A percentile compares a stretch with the other conserved stretches of the same genome.
phyloP scores from a whole-genome alignment of 352 stramenopile genomes.

The Aphanomyces invadans region DNA sequence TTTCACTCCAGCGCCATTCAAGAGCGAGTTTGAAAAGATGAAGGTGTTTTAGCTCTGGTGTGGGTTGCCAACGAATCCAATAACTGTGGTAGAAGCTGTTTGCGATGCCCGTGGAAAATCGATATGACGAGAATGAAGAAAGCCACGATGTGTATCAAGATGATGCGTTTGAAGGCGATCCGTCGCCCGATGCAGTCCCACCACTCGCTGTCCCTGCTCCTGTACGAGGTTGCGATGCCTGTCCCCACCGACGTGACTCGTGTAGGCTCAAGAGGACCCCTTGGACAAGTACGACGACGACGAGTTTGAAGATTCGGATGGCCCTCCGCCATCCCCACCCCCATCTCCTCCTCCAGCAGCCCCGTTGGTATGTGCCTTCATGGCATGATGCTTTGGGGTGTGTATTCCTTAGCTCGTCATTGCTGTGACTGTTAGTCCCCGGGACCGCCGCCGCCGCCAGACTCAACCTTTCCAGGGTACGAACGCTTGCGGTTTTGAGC shows the following conservation, averaged over 20 bases:
- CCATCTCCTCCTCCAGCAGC: neutral
- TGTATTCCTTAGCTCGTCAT: too few relatives aligned
- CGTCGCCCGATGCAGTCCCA: too few relatives aligned
- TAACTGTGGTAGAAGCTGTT: neutral
- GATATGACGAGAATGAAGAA: too few relatives aligned
- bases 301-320: slow-evolving; percentile 33
- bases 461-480: neutral
- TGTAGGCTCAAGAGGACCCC: neutral
- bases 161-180: too few relatives aligned
- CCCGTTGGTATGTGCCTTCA: too few relatives aligned
- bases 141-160: too few relatives aligned
- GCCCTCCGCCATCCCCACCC: neutral
- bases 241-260: too few relatives aligned
- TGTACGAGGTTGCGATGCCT: too few relatives aligned
- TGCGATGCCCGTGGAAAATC: neutral
- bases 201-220: too few relatives aligned
- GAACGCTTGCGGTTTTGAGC: neutral
- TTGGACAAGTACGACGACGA: slow-evolving; percentile 36
- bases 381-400: too few relatives aligned
- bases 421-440: slow-evolving; percentile 21
- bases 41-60: neutral
- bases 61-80: neutral
- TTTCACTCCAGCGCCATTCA: neutral
- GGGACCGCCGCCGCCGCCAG: slow-evolving; percentile 19
- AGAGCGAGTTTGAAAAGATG: neutral